These are phyloP conservation scores for Agarophyton chilense DNA, from an alignment of 23 red algal genomes.

Conservation along the genomic window DNA sequence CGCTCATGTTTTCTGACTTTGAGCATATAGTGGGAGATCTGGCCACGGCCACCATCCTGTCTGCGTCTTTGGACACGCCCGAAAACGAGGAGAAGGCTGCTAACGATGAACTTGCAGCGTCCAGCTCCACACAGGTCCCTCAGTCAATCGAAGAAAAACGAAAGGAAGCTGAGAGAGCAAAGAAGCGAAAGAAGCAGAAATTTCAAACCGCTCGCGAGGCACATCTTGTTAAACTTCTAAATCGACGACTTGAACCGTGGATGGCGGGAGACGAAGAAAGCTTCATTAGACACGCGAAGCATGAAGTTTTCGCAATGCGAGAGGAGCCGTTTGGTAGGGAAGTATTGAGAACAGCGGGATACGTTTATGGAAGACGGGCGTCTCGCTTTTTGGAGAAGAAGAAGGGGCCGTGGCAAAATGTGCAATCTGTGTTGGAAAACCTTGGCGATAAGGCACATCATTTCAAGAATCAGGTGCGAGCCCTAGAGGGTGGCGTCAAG, in stretches of 20 bases:
- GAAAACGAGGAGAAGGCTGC: slow-evolving; percentile 2
- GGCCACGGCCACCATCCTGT: slow-evolving; percentile 58
- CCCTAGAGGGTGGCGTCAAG: slow-evolving; percentile 57
- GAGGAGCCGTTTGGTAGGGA: slow-evolving; percentile 73
- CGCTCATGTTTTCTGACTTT: slow-evolving; percentile 81
- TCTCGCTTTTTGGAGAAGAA: slow-evolving; percentile 48
- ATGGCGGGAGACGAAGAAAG: slow-evolving; percentile 34
- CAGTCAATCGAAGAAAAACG: slow-evolving; percentile 1
- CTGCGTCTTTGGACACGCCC: neutral
- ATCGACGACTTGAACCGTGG: slow-evolving; percentile 56
- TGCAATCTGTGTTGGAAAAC: slow-evolving; percentile 30
- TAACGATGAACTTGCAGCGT: neutral
- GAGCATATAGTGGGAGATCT: slow-evolving; percentile 75
- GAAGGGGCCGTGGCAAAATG: slow-evolving; percentile 51
- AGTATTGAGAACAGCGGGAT: slow-evolving; percentile 40
- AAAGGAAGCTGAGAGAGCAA: slow-evolving; percentile 1
- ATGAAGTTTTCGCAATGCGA: slow-evolving; percentile 54
- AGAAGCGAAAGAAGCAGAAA: slow-evolving; percentile 35
- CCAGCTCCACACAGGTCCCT: neutral
- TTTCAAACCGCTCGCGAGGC: slow-evolving; percentile 57
- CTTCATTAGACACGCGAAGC: slow-evolving; percentile 67
- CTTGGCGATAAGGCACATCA: slow-evolving; percentile 65
- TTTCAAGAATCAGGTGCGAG: slow-evolving; percentile 52
- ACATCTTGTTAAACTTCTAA: slow-evolving; percentile 43
- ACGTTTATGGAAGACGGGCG: slow-evolving; percentile 47